phyloP scores from a whole-genome alignment of 805 yeast genomes.

The Wickerhamiella brachini region DNA sequence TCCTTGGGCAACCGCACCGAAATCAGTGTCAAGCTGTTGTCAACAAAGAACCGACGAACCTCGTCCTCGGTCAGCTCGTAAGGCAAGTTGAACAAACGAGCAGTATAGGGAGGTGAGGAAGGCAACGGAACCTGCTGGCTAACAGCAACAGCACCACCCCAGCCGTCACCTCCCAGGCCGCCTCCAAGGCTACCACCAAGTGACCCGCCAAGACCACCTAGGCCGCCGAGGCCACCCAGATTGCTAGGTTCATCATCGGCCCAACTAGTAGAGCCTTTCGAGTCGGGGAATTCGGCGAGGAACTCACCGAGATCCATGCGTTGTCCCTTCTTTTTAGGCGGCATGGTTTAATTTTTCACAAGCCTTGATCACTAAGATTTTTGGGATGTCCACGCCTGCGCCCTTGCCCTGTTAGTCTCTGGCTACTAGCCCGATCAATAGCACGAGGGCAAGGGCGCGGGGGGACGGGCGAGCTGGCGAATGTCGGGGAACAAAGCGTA shows the following conservation, averaged over 20 bases:
- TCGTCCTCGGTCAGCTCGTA: conserved; percentile 62
- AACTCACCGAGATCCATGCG: conserved; percentile 83
- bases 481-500: too few species aligned
- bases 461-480: too few species aligned
- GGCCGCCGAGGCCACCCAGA: conserved; percentile 16
- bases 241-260: conserved; percentile 54
- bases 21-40: conserved; percentile 36
- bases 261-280: conserved; percentile 42
- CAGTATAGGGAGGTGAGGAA: conserved; percentile 80
- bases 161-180: conserved; percentile 23
- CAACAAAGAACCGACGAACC: conserved; percentile 22
- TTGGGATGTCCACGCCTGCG: too few species aligned
- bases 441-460: too few species aligned
- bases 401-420: too few species aligned
- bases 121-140: conserved; percentile 76
- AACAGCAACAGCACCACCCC: conserved; percentile 24
- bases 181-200: conserved; percentile 12
- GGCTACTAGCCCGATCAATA: too few species aligned
- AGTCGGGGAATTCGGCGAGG: conserved; percentile 52
- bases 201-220: conserved; percentile 8
- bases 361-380: not conserved
- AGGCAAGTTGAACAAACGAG: conserved; percentile 77
- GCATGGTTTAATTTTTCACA: conserved; percentile 28
- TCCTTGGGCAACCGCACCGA: conserved; percentile 67
- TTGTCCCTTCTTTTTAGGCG: conserved; percentile 48